Conservation (phyloP, 768 basidiomycete species). For the Megacollybia marginata region DNA sequence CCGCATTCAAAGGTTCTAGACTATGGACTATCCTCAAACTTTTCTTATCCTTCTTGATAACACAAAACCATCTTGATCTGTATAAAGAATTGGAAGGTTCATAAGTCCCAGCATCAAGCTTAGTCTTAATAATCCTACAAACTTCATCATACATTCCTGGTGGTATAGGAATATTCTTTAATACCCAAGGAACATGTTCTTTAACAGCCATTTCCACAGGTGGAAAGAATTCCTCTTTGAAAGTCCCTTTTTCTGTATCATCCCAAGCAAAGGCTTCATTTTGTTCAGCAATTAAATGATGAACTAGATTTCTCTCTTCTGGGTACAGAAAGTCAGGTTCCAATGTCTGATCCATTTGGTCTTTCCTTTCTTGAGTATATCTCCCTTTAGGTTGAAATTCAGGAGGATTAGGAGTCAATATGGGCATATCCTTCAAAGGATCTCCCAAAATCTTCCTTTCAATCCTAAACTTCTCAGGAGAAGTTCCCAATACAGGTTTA, state of each 20-base stretch:
- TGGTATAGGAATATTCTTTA: conserved; percentile 21
- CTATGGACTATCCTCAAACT: conserved; percentile 26
- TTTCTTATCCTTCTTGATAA: conserved; percentile 30
- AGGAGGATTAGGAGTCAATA: conserved; percentile 5
- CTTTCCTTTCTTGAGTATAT: conserved; percentile 15
- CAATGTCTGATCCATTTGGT: conserved; percentile 19
- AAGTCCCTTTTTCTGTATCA: conserved; percentile 25
- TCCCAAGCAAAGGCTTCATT: conserved; percentile 31
- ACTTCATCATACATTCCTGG: conserved; percentile 18
- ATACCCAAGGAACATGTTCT: conserved; percentile 25
- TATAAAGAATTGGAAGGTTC: conserved; percentile 27
- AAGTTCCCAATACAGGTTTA: conserved; percentile 5
- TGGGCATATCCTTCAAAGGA: conserved; percentile 10
- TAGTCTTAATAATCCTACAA: conserved; percentile 7
- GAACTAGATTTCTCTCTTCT: too few species aligned
- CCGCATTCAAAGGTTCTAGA: conserved; percentile 29
- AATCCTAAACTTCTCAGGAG: conserved; percentile 14
- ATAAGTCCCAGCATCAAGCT: conserved; percentile 24
- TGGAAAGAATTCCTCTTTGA: conserved; percentile 24
- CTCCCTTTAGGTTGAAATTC: conserved; percentile 10
- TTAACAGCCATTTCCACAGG: conserved; percentile 26
- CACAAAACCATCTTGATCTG: conserved; percentile 27
- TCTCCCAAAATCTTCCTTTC: conserved; percentile 12
- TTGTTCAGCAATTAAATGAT: conserved; percentile 23
- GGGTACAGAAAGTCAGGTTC: too few species aligned